Percentiles rank a stretch among this genome's conserved stretches.
Conservation (phyloP, 345 rosid genomes). For the Citropsis articulata region DNA sequence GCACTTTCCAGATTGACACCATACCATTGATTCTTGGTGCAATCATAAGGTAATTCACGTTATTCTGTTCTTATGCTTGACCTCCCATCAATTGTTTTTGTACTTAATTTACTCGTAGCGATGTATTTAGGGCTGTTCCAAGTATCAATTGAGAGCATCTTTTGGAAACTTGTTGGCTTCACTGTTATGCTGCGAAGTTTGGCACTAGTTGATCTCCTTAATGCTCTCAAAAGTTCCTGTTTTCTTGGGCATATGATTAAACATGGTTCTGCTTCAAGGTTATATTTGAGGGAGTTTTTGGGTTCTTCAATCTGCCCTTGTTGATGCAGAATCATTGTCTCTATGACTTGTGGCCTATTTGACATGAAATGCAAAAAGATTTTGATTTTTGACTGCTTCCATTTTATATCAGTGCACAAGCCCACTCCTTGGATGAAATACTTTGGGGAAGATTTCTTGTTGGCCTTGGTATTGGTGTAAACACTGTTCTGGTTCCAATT, state of each 20-base stretch:
- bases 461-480: constrained; percentile 83
- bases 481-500: constrained; percentile 74
- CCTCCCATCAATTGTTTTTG: neutral
- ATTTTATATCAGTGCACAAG: constrained; percentile 64
- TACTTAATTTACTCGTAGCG: neutral
- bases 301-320: neutral
- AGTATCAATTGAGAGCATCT: neutral
- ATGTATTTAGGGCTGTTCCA: neutral
- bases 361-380: neutral
- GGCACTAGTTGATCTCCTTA: neutral
- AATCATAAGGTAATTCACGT: constrained; percentile 42
- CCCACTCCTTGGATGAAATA: constrained; percentile 68
- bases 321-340: neutral
- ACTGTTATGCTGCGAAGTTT: neutral
- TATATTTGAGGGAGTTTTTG: neutral
- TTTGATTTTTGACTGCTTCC: constrained; percentile 3
- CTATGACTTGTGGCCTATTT: neutral
- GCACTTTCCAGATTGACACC: constrained; percentile 59
- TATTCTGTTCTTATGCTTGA: neutral
- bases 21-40: constrained; percentile 70
- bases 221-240: neutral
- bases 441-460: constrained; percentile 76
- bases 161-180: neutral
- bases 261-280: neutral
- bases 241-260: neutral